Percentiles rank a stretch among this genome's conserved stretches.
phyloP scores from a whole-genome alignment of 192 early-diverging fungal genomes.

The Backusella tuberculispora region DNA sequence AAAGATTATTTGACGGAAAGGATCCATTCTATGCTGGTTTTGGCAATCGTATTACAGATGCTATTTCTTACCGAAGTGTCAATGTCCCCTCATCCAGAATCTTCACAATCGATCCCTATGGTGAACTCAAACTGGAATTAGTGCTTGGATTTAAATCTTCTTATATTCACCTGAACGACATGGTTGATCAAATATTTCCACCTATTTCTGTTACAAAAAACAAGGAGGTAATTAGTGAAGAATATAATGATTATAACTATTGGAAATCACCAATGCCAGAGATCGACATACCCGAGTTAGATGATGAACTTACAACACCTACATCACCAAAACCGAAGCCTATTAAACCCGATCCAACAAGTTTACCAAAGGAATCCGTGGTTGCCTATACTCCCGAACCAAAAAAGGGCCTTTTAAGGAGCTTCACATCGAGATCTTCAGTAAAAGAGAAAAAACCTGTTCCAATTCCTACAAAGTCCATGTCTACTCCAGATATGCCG shows the following conservation, averaged over 20 bases:
- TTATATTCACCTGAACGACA: constrained; percentile 87
- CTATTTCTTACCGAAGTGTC: constrained; percentile 92
- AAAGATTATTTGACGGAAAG: constrained; percentile 79
- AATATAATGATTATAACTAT: constrained; percentile 86
- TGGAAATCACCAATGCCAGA: constrained; percentile 67
- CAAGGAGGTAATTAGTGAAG: constrained; percentile 34
- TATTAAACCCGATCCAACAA: constrained; percentile 31
- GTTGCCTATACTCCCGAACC: constrained; percentile 17
- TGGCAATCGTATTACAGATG: constrained; percentile 93
- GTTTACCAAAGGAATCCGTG: constrained; percentile 21
- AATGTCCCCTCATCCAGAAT: constrained; percentile 92
- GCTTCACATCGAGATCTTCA: constrained; percentile 25
- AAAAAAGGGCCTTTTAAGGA: constrained; percentile 28
- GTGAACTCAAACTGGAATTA: constrained; percentile 91
- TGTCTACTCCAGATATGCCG: neutral
- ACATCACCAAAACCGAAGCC: constrained; percentile 34
- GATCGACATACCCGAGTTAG: constrained; percentile 48
- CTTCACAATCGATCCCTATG: constrained; percentile 93
- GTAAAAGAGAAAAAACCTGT: neutral
- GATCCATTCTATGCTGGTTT: constrained; percentile 97
- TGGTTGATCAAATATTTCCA: constrained; percentile 97
- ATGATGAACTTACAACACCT: constrained; percentile 12
- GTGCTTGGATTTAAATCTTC: constrained; percentile 83
- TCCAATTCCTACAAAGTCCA: neutral
- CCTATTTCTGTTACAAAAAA: constrained; percentile 60